phyloP scores from a whole-genome alignment of 192 early-diverging fungal species.

The Coemansia biformis region DNA sequence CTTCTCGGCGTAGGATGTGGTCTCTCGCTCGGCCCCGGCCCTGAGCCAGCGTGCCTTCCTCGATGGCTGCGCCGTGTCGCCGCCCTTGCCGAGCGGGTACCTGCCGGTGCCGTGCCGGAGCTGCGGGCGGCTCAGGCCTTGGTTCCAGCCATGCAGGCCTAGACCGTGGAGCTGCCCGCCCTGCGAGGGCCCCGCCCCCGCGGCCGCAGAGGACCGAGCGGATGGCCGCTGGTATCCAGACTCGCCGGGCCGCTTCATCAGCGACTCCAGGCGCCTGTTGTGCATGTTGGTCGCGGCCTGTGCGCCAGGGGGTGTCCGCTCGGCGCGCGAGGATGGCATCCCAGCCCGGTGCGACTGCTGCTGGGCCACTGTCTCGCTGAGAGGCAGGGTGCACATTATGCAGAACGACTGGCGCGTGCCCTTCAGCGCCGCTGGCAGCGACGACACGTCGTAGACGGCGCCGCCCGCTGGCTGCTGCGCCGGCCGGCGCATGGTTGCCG shows the following conservation, averaged over 20 bases:
- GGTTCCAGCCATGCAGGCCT: constrained; percentile 35
- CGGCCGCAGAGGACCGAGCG: constrained; percentile 17
- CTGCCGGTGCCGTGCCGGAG: constrained; percentile 9
- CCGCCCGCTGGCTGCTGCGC: constrained; percentile 6
- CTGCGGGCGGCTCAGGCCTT: constrained; percentile 4
- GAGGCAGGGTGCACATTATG: constrained; percentile 44
- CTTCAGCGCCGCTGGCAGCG: constrained; percentile 41
- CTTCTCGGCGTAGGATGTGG: not conserved
- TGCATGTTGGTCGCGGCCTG: constrained; percentile 6
- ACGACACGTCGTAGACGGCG: constrained; percentile 38
- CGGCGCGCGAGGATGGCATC: not conserved
- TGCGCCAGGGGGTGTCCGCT: constrained; percentile 5
- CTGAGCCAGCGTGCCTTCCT: too few relatives aligned
- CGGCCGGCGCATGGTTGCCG: constrained; percentile 18
- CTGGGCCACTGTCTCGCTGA: constrained; percentile 2
- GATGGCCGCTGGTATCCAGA: constrained; percentile 24
- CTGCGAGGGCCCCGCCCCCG: constrained; percentile 3
- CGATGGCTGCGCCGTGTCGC: constrained; percentile 1
- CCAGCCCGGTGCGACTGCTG: not conserved
- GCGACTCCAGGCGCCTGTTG: constrained; percentile 30
- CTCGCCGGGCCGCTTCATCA: constrained; percentile 24
- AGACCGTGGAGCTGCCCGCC: constrained; percentile 25
- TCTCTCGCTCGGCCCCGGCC: too few relatives aligned
- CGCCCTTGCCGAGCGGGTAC: constrained; percentile 3
- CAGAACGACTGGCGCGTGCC: constrained; percentile 50